These are phyloP conservation scores for Selaginella tamariscina DNA, from an alignment of 75 land plant species.

Conservation along the genomic window DNA sequence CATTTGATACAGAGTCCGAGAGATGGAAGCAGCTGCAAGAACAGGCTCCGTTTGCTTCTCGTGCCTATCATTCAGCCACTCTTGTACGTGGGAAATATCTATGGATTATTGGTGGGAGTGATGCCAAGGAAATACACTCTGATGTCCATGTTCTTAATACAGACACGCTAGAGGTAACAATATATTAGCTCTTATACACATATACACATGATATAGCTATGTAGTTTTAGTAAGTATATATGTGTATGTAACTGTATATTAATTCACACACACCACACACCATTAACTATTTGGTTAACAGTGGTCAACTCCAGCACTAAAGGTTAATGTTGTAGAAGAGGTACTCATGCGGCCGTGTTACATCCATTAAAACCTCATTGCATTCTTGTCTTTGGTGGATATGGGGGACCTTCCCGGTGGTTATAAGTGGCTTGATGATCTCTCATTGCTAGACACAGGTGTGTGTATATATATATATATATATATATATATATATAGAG, in stretches of 20 bases:
- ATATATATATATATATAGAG: too few species aligned
- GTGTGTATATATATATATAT: too few species aligned
- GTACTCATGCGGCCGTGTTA: conserved; percentile 39
- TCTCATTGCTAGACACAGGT: conserved; percentile 32
- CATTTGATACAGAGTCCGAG: conserved; percentile 29
- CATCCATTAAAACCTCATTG: conserved; percentile 25
- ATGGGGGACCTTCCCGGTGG: conserved; percentile 22
- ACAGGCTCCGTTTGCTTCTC: conserved; percentile 24
- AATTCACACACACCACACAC: too few species aligned
- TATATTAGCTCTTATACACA: too few species aligned
- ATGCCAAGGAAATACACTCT: conserved; percentile 19
- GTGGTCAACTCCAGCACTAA: conserved; percentile 27
- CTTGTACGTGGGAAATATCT: conserved; percentile 22
- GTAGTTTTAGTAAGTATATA: too few species aligned
- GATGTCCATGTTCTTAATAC: conserved; percentile 38
- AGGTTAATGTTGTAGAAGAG: conserved; percentile 19
- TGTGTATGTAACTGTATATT: too few species aligned
- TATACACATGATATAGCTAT: too few species aligned
- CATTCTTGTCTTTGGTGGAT: conserved; percentile 35
- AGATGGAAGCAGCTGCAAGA: conserved; percentile 30
- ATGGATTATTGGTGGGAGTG: conserved; percentile 43
- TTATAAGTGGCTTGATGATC: conserved; percentile 28
- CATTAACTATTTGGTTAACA: conserved; percentile 10
- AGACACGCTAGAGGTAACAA: conserved; percentile 29
- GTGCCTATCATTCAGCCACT: conserved; percentile 41